Conservation (phyloP, 1,139 yeast genomes). For the Diutina scorzettiae region DNA sequence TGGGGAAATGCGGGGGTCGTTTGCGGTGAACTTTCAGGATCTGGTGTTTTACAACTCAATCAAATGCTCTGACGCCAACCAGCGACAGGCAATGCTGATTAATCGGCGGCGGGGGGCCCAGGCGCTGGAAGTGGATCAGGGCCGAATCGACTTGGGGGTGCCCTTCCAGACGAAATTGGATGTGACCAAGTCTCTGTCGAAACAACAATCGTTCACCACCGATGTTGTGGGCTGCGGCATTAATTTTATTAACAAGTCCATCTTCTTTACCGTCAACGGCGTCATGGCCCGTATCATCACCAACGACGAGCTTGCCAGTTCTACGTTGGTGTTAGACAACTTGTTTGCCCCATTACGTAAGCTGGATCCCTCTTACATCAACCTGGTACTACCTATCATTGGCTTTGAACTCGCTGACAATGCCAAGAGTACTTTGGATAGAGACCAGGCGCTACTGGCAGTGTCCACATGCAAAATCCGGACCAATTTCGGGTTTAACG, state of each 20-base stretch:
- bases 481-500: conserved; percentile 59
- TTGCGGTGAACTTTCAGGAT: conserved; percentile 32
- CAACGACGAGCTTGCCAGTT: neutral
- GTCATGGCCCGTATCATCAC: conserved; percentile 4
- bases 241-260: conserved; percentile 48
- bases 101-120: conserved; percentile 23
- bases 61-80: conserved; percentile 20
- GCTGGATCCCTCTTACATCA: neutral
- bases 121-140: neutral
- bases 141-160: neutral
- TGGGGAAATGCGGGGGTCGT: conserved; percentile 30
- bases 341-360: neutral
- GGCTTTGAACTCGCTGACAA: neutral
- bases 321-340: neutral
- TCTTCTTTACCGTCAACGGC: conserved; percentile 41
- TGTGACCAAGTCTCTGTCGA: neutral
- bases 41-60: conserved; percentile 29
- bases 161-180: neutral
- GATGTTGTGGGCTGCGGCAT: conserved; percentile 83
- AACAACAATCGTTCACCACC: conserved; percentile 6
- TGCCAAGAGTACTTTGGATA: conserved; percentile 18
- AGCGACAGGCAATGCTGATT: conserved; percentile 23
- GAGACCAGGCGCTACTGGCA: neutral
- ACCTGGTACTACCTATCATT: neutral
- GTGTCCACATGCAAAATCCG: conserved; percentile 17